Base-by-base conservation (phyloP, 768 basidiomycete species). In the Polyporus arcularius region DNA sequence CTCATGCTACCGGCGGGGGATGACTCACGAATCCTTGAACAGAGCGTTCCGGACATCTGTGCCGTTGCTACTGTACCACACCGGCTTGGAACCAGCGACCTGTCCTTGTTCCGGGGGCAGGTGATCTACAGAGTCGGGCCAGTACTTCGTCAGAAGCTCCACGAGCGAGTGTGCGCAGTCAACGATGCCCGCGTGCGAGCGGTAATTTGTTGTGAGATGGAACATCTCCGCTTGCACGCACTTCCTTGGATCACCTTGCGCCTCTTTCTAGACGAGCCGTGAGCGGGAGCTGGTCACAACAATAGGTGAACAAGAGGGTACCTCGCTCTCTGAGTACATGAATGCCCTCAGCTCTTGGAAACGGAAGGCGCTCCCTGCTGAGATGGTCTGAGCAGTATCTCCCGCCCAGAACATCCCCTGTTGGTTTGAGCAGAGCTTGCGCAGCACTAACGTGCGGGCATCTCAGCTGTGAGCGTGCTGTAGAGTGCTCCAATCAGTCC, bases 371-470 rank as follows among this genome's bases (percentile, higher is more conserved):
- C 86, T 88, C 2, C 89, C 90, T 0, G 82, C 80, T 0, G 87
- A 85, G 41, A 92, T 91, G 0, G 89, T 88, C 63, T 92, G 90
- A 0, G 90, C 88, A 0, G 90, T 90, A 67, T 92, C 90, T 0
- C 90, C 90, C 1, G 88, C 89, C 87, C 88, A 90, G 62, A 91
- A 87, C 18, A 90, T 71, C 0, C 89, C 89, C 53, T 88, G 75
- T 0, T 82, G 79, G 65, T 90, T 90, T 11, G 71, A 71, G 61
- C 87, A 90, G n/a, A 91, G 68, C 0, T 76, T 75, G 32, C 88
- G 75, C 42, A 91, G 70, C 4, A 91, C 89, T 90, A 18, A 9
- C 26, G 57, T 41, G 31, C n/a, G 50, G 21, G 9, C 39, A 9
- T 10, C 11, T 18, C 72, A 3, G n/a, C 32, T 41, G 35, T 9